Conservation (phyloP, 768 basidiomycete species). For the Agrocybe praecox region DNA sequence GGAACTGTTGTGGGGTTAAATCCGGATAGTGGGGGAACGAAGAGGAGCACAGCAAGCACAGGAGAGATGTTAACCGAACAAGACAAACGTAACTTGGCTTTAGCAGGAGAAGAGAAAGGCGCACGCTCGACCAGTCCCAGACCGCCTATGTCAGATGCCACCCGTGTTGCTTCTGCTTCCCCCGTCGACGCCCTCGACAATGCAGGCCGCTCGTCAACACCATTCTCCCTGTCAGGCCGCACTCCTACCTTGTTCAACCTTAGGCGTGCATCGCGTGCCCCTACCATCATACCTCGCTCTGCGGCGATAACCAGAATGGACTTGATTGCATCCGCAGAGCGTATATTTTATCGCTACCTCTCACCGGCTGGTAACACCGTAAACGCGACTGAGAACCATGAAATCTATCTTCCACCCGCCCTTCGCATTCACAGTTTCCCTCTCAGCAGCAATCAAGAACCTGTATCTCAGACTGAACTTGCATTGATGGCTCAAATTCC, state of each 20-base stretch:
- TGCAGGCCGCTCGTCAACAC: constrained; percentile 70
- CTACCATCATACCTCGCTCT: constrained; percentile 92
- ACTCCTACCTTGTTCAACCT: constrained; percentile 78
- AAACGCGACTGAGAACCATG: constrained; percentile 87
- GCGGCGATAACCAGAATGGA: constrained; percentile 89
- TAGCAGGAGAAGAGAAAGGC: constrained; percentile 46
- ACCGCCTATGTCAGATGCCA: constrained; percentile 45
- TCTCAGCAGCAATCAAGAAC: constrained; percentile 72
- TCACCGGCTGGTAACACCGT: constrained; percentile 77
- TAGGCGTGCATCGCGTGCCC: constrained; percentile 83
- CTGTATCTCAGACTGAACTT: constrained; percentile 67
- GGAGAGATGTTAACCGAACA: constrained; percentile 68
- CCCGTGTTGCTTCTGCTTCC: constrained; percentile 48
- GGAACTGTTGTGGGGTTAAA: constrained; percentile 84
- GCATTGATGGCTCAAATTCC: constrained; percentile 87
- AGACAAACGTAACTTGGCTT: constrained; percentile 67
- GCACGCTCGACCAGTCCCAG: constrained; percentile 63
- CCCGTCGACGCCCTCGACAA: constrained; percentile 43
- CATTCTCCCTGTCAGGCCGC: constrained; percentile 75
- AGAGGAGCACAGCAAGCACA: constrained; percentile 85
- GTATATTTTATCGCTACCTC: constrained; percentile 94
- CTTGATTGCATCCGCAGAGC: constrained; percentile 91
- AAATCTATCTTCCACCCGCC: constrained; percentile 95
- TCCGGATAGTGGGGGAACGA: constrained; percentile 54
- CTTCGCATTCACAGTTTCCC: constrained; percentile 93